Evolutionary conservation across 495 filamentous ascomycete genomes (phyloP).

Genomic region (Podospora conica): DNA sequence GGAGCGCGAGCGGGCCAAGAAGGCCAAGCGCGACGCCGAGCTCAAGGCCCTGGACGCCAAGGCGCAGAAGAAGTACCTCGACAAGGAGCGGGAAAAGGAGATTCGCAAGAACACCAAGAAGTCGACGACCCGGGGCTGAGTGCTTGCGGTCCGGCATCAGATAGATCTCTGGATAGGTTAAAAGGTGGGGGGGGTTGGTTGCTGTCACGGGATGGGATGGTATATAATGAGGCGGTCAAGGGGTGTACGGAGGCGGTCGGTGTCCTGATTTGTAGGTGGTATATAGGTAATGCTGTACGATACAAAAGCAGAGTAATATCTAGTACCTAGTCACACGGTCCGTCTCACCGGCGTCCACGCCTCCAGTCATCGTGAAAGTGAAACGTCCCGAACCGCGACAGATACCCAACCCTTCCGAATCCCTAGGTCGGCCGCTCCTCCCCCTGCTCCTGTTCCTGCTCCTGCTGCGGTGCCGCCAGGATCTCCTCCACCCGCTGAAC

Average conservation of each 20-base stretch:
- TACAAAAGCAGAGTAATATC: neutral
- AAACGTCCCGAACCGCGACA: neutral
- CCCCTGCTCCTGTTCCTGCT: neutral
- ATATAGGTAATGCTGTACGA: neutral
- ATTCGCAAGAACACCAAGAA: slow-evolving; percentile 67
- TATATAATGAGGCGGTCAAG: neutral
- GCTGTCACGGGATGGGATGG: neutral
- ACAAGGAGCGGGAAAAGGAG: slow-evolving; percentile 83
- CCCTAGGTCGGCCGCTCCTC: neutral
- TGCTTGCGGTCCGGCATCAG: neutral
- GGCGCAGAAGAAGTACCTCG: slow-evolving; percentile 91
- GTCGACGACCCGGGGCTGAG: slow-evolving; percentile 45
- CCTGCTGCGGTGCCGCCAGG: slow-evolving; percentile 13
- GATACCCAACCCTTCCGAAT: neutral
- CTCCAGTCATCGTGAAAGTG: neutral
- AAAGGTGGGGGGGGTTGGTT: neutral
- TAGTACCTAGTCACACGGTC: neutral
- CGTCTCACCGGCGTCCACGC: neutral
- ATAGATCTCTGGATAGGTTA: neutral
- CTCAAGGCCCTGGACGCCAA: slow-evolving; percentile 81
- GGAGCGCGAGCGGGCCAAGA: slow-evolving; percentile 79
- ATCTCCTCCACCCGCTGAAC: slow-evolving; percentile 42
- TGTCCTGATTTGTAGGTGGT: neutral
- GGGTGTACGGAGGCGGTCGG: neutral
- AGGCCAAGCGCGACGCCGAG: slow-evolving; percentile 82